A percentile compares a stretch with the other conserved stretches of the same genome.
Evolutionary conservation across 768 basidiomycete genomes (phyloP).

Genomic region (Candolleomyces aberdarensis): DNA sequence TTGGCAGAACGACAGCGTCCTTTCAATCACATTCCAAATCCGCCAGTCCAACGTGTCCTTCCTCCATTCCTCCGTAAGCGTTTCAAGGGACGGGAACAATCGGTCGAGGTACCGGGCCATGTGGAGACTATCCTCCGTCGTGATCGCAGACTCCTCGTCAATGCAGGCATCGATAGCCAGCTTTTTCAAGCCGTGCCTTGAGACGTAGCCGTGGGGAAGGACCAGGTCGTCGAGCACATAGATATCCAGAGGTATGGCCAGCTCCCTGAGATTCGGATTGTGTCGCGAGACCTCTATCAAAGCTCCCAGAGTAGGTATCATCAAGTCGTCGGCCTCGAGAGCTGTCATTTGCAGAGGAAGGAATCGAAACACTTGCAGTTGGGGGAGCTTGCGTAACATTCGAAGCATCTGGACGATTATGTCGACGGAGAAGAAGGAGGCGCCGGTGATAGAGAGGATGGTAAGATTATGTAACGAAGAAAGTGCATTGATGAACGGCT

Average conservation of each 20-base stretch:
- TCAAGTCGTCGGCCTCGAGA: not conserved
- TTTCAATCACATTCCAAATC: not conserved
- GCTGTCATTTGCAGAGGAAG: not conserved
- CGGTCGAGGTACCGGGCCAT: not conserved
- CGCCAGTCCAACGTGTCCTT: not conserved
- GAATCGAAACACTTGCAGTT: not conserved
- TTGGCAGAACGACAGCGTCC: not conserved
- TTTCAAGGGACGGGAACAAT: not conserved
- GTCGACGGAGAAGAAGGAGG: not conserved
- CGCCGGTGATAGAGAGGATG: not conserved
- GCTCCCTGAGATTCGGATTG: not conserved
- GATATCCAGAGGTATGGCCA: not conserved
- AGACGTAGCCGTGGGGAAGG: not conserved
- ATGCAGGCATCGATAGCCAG: not conserved
- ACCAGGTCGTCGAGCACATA: not conserved
- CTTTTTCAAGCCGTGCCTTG: not conserved
- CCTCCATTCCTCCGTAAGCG: not conserved
- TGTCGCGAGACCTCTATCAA: not conserved
- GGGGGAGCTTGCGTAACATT: not conserved
- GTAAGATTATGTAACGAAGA: not conserved
- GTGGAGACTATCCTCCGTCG: not conserved
- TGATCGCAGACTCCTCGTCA: not conserved
- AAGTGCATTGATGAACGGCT: not conserved
- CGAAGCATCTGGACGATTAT: not conserved
- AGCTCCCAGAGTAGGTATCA: not conserved